Conservation (phyloP, 2,329 filamentous ascomycete genomes). For the Ophiobolus disseminans region DNA sequence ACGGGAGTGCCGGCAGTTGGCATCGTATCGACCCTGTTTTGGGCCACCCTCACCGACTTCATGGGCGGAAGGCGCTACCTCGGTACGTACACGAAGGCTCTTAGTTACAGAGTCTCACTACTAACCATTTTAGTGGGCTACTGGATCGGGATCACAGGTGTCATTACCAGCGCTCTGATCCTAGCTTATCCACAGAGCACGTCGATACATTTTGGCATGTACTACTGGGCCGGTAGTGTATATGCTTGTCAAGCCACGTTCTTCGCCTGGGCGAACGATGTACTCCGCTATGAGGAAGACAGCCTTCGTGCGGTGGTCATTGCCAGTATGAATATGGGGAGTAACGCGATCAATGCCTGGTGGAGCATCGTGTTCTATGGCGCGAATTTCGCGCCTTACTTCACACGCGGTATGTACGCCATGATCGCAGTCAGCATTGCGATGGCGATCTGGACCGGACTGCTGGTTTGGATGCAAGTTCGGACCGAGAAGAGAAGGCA, state of each 20-base stretch:
- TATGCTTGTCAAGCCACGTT: slow-evolving; percentile 78
- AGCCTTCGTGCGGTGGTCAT: slow-evolving; percentile 71
- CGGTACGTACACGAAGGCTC: slow-evolving; percentile 39
- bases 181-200: slow-evolving; percentile 61
- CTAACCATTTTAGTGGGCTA: slow-evolving; percentile 46
- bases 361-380: slow-evolving; percentile 77
- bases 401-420: slow-evolving; percentile 74
- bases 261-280: slow-evolving; percentile 78
- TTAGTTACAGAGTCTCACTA: background rate
- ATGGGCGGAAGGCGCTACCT: slow-evolving; percentile 69
- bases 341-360: slow-evolving; percentile 74
- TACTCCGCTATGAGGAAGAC: slow-evolving; percentile 68
- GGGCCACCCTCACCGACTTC: slow-evolving; percentile 72
- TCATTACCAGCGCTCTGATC: slow-evolving; percentile 68
- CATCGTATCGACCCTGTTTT: slow-evolving; percentile 67
- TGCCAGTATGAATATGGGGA: slow-evolving; percentile 68
- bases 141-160: slow-evolving; percentile 70
- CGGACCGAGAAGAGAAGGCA: slow-evolving; percentile 49
- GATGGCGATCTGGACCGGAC: slow-evolving; percentile 65
- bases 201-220: slow-evolving; percentile 66
- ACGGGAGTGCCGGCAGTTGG: slow-evolving; percentile 62
- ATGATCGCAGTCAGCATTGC: slow-evolving; percentile 71
- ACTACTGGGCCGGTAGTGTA: slow-evolving; percentile 73
- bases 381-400: slow-evolving; percentile 70
- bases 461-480: slow-evolving; percentile 57